Base-by-base conservation (phyloP, 1,284 basidiomycete genomes). In the Ustilago lituana region DNA sequence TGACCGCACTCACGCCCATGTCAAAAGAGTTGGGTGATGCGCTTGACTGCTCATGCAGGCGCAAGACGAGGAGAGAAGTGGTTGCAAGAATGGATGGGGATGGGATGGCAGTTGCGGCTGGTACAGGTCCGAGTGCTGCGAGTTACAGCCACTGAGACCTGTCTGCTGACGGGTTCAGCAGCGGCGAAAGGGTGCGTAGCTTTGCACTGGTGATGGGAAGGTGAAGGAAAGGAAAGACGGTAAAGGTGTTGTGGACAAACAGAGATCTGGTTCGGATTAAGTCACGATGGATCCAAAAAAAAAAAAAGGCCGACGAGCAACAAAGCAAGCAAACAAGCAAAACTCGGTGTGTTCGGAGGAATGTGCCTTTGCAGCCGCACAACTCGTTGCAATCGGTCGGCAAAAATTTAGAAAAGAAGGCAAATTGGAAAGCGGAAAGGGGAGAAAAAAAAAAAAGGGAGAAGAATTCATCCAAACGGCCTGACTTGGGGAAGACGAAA, bases 101-200 rank as follows among this genome's bases (percentile, higher is more conserved):
- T 4, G 26, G 24, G 27, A 17, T 24, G 45, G 45, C 32, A 26
- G 41, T 19, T 38, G 43, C 22, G 19, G 27, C n/a, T 22, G 48
- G 9, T 52, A 60, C 57, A 60, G 57, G 57, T 60, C 57, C 57
- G 57, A 60, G 57, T 45, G 57, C 57, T 60, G 57, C 49, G 20
- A 31, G 15, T 31, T 49, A 55, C 59, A 62, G 59, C 52, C 36
- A 55, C 59, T 31, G 52, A 62, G 59, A 62, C 59, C 59, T 62
- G 59, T 62, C 22, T 62, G 59, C 59, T 62, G 59, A 45, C 9
- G 7, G 2, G 36, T 19, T 38, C 59, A 55, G 52, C 59, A 62
- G 52, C 47, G 38, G 52, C 29, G 24, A 31, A 46, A 46, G 36
- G 32, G 43, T 32, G 59, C 37, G 37, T 14, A 32, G 36, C 52